Evolutionary conservation across 148 eudicot genomes (phyloP), one percentile per base, ranked within the genome.

Genomic region (Drosera capensis): DNA sequence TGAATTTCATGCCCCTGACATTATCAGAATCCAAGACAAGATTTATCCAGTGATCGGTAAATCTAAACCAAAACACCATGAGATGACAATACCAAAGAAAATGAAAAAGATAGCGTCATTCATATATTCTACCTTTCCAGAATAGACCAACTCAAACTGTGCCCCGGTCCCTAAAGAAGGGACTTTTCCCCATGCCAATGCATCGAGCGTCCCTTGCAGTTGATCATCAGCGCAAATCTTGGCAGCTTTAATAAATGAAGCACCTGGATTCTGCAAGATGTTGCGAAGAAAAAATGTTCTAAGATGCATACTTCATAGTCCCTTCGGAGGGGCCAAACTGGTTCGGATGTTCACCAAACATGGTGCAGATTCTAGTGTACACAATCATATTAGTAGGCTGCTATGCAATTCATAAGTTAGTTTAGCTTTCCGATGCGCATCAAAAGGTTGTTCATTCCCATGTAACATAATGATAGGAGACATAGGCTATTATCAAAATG

Each of bases 151-250:
- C 40, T 90, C 95, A 55, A 90, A 90, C n/a, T 36, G 40, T 26
- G 67, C 71, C 48, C 95, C 93, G 20, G 97, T 84, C 41, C 97
- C 97, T 16, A 80, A 36, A 14, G 86, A 57, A 16, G 97, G 97
- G 43, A 64, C 43, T 49, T 75, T 79, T 23, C 97, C 97, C 97
- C 97, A 90, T 21, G 93, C 62, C 58, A 90, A 67, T 20, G 82
- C 71, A 26, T 84, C 97, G 2, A 90, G 49, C 54, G 71, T 78
- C 41, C 97, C 97, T 53, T 73, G 77, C 25, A 90, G 85, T 42
- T 62, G 63, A 59, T 90, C 97, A 11, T 40, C 25, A 26, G 65
- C 68, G 55, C 78, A 92, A 38, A 52, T 52, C 64, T 90, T 90
- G 31, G 93, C 93, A 61, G 97, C 92, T 56, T 73, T 80, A 31